A percentile compares a stretch with the other conserved stretches of the same genome.
Evolutionary conservation across 768 basidiomycete species (phyloP).

Genomic region (Lactarius sp.): DNA sequence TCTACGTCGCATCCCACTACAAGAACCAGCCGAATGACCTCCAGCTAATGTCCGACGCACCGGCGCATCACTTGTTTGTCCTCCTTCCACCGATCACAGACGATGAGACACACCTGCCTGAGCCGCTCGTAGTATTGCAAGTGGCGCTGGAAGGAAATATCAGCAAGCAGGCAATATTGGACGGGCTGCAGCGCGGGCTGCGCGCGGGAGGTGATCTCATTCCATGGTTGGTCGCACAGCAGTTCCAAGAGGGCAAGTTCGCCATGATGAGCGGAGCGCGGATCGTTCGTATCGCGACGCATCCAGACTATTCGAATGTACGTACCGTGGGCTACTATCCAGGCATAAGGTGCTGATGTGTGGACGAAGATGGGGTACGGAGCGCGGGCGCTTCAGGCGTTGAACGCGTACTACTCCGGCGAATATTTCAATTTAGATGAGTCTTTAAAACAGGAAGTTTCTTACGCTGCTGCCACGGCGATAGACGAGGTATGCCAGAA

Average conservation of each 20-base stretch:
- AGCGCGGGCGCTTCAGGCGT: conserved; percentile 74
- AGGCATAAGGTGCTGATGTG: conserved; percentile 13
- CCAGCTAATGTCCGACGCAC: conserved; percentile 95
- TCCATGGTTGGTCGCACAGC: conserved; percentile 91
- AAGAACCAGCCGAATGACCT: conserved; percentile 99
- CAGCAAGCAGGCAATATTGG: conserved; percentile 77
- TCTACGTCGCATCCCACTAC: conserved; percentile 97
- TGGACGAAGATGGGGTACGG: conserved; percentile 89
- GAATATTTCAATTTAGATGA: conserved; percentile 89
- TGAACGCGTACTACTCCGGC: conserved; percentile 90
- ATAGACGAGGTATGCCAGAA: conserved; percentile 45
- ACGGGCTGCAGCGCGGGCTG: conserved; percentile 76
- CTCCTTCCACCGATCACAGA: conserved; percentile 89
- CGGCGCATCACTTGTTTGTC: conserved; percentile 95
- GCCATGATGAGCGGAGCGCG: conserved; percentile 87
- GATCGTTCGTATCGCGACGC: conserved; percentile 88
- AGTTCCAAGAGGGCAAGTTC: conserved; percentile 96
- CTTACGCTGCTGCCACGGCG: conserved; percentile 54
- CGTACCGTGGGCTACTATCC: conserved; percentile 30
- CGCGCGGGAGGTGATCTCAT: conserved; percentile 95
- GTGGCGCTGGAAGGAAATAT: conserved; percentile 96
- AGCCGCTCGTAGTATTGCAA: conserved; percentile 92
- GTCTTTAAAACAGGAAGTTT: conserved; percentile 43
- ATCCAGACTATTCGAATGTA: conserved; percentile 91
- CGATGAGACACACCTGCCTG: conserved; percentile 85